These are phyloP conservation scores for Fomitopsis pulvina DNA, from an alignment of 768 basidiomycete genomes.

Conservation along the genomic window DNA sequence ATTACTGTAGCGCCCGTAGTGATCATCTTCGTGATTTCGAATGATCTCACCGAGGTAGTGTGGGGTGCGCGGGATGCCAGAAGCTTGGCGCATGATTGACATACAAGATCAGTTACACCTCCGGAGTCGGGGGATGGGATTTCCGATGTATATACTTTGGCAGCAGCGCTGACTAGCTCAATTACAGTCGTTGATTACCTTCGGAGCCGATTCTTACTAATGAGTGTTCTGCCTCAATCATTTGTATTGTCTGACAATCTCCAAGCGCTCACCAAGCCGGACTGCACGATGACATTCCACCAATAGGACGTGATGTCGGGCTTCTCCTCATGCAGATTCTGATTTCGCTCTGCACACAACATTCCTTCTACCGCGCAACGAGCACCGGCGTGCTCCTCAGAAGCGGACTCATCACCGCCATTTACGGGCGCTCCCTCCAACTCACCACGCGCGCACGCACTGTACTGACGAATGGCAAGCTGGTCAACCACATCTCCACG, in stretches of 20 bases:
- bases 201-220: slow-evolving; percentile 54
- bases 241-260: background rate
- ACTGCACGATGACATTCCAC: slow-evolving; percentile 26
- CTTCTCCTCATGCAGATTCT: slow-evolving; percentile 65
- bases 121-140: background rate
- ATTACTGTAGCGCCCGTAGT: no score
- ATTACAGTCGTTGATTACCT: slow-evolving; percentile 59
- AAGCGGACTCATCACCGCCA: slow-evolving; percentile 80
- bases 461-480: slow-evolving; percentile 77
- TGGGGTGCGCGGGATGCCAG: no score
- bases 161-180: background rate
- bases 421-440: slow-evolving; percentile 72
- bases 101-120: no score
- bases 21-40: no score
- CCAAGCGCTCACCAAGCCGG: slow-evolving; percentile 20
- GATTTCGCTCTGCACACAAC: slow-evolving; percentile 62
- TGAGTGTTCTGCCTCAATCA: slow-evolving; percentile 16
- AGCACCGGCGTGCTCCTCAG: slow-evolving; percentile 76
- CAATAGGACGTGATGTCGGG: slow-evolving; percentile 60
- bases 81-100: no score
- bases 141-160: background rate
- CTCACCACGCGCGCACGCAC: slow-evolving; percentile 77
- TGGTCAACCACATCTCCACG: slow-evolving; percentile 91
- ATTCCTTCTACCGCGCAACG: slow-evolving; percentile 76
- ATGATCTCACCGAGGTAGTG: no score